Conservation (phyloP, 306 rosid genomes). For the Luffa aegyptiaca region DNA sequence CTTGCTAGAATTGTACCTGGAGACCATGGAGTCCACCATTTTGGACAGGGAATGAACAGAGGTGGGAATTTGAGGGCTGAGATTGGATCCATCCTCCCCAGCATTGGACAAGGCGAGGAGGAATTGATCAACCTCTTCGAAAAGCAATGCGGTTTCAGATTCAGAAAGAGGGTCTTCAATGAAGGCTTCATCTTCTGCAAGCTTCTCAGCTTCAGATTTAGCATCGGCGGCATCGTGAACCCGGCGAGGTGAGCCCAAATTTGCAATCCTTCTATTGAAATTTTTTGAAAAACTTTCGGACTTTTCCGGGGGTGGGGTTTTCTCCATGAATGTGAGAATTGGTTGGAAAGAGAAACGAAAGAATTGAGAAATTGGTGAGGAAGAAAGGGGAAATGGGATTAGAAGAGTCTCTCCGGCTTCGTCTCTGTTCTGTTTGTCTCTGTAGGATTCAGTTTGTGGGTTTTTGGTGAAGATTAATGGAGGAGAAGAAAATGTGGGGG, state of each 20-base stretch:
- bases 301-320: conserved; percentile 10
- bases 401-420: neutral
- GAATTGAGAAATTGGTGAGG: neutral
- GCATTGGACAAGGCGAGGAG: neutral
- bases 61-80: conserved; percentile 18
- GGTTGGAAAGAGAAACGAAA: too few relatives aligned
- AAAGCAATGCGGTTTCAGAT: conserved; percentile 1
- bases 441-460: neutral
- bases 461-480: conserved; percentile 4
- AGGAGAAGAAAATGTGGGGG: neutral
- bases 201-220: neutral
- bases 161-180: neutral
- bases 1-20: conserved; percentile 15
- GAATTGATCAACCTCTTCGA: conserved; percentile 44
- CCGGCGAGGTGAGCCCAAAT: neutral
- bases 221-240: conserved; percentile 2
- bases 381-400: neutral
- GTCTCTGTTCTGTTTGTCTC: neutral
- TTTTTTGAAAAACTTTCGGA: conserved; percentile 13
- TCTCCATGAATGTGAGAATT: conserved; percentile 19
- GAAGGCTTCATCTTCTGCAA: neutral
- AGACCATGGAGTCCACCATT: conserved; percentile 25
- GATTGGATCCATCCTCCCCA: neutral
- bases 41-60: conserved; percentile 23
- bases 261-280: conserved; percentile 5